Evolutionary conservation across 768 basidiomycete species (phyloP), one percentile per base, ranked within the genome.

Genomic region (Rhizopogon vinicolor): DNA sequence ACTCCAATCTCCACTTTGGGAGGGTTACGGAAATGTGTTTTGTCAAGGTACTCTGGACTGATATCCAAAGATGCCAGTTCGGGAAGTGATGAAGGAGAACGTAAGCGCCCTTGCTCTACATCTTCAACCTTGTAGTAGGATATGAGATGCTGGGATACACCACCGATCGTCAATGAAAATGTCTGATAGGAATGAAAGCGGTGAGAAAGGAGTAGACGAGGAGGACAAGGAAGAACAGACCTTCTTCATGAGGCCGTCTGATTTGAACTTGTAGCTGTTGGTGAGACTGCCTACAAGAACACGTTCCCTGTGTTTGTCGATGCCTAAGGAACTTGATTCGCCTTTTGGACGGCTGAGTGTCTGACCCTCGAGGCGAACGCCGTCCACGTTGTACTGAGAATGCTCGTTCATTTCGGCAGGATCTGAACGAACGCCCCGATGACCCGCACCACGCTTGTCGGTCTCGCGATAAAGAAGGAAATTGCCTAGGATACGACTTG

Each of bases 221-320:
- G 41, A 57, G 22, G 31, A 54, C 16, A 51, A 14, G 45, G 49
- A 56, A 49, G 48, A 40, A 71, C 82, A 62, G 44, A 93, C 96
- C 84, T 98, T 97, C 78, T 98, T 98, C 85, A 98, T 93, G 69
- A 98, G 81, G 7, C 96, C 96, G 55, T 93, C 88, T 0, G 79
- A 70, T 67, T 95, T 96, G 80, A 96, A 98, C 71, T 93, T 93
- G 79, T 90, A 88, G 67, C 84, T 89, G 72, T 93, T 94, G 8
- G 94, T 97, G 64, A 98, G 72, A 64, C 91, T 93, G 33, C 95
- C 95, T 50, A 96, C 83, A 37, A 98, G 78, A 25, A 82, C 84
- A 48, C 93, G 77, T 70, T 97, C 94, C 45, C 86, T 80, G 42
- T 85, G 78, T 60, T 85, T 83, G 66, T 93, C 89, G 53, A 89